These are phyloP conservation scores for Irpex rosettiformis DNA, from an alignment of 1,284 basidiomycete species.

Conservation along the genomic window DNA sequence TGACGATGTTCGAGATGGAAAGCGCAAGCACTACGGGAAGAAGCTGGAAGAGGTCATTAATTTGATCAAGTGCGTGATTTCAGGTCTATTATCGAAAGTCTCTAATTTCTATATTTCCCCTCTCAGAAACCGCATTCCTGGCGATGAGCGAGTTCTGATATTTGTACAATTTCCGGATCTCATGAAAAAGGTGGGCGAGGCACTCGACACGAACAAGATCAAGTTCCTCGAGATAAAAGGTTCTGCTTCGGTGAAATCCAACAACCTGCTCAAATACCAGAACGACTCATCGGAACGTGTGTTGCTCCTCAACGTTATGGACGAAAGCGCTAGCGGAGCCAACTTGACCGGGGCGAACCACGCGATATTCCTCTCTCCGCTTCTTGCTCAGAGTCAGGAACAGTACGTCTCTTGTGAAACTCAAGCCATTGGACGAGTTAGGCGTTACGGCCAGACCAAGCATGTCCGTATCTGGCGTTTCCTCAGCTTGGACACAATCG, in stretches of 20 bases:
- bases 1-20: conserved; percentile 73
- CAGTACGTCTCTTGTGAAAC: conserved; percentile 87
- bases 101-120: neutral
- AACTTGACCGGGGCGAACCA: conserved; percentile 94
- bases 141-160: conserved; percentile 80
- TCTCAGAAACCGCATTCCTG: conserved; percentile 61
- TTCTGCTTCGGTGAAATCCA: conserved; percentile 72
- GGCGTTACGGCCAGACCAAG: conserved; percentile 82
- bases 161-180: conserved; percentile 95
- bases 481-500: conserved; percentile 81
- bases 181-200: conserved; percentile 86
- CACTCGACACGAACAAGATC: conserved; percentile 70
- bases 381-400: conserved; percentile 75
- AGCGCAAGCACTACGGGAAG: conserved; percentile 81
- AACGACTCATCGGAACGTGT: conserved; percentile 74
- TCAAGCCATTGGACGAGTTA: conserved; percentile 86
- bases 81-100: neutral
- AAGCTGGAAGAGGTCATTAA: conserved; percentile 86
- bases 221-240: conserved; percentile 82
- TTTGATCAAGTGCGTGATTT: conserved; percentile 67
- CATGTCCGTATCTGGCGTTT: conserved; percentile 82
- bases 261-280: conserved; percentile 83
- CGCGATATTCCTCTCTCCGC: conserved; percentile 90
- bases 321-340: conserved; percentile 90
- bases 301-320: conserved; percentile 86